Percentiles rank a stretch among this genome's conserved stretches.
Evolutionary conservation across 805 yeast genomes (phyloP).

Genomic region (Candida pini): DNA sequence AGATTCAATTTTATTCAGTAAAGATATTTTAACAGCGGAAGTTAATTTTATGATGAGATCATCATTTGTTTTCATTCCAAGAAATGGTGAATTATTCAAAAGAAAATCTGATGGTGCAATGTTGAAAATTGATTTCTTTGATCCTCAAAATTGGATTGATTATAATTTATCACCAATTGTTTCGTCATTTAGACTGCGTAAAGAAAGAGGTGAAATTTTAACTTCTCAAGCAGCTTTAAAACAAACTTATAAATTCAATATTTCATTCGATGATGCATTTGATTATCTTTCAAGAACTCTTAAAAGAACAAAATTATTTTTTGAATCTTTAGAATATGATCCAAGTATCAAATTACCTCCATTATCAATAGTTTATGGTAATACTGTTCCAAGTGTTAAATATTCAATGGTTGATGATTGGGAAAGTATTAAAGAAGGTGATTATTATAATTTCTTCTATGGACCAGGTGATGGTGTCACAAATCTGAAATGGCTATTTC

Average conservation of each 20-base stretch:
- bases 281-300: slow-evolving; percentile 61
- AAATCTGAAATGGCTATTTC: slow-evolving; percentile 76
- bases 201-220: slow-evolving; percentile 18
- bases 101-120: slow-evolving; percentile 53
- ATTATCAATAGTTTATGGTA: slow-evolving; percentile 74
- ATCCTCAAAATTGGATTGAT: slow-evolving; percentile 75
- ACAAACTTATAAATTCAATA: slow-evolving; percentile 26
- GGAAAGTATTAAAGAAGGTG: slow-evolving; percentile 63
- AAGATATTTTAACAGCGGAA: slow-evolving; percentile 70
- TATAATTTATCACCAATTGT: slow-evolving; percentile 75
- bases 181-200: slow-evolving; percentile 27
- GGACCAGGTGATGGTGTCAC: slow-evolving; percentile 96
- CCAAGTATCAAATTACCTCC: slow-evolving; percentile 65
- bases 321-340: slow-evolving; percentile 50
- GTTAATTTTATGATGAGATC: slow-evolving; percentile 87
- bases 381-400: slow-evolving; percentile 77
- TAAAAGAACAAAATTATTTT: slow-evolving; percentile 50
- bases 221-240: slow-evolving; percentile 10
- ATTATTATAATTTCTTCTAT: slow-evolving; percentile 69
- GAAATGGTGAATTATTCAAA: slow-evolving; percentile 67
- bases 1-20: slow-evolving; percentile 71
- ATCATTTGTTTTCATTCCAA: slow-evolving; percentile 72
- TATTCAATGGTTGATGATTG: slow-evolving; percentile 63
- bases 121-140: slow-evolving; percentile 68
- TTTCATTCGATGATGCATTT: slow-evolving; percentile 53